Conservation (phyloP, 805 yeast species). For the Pichia rugopelliculosa region DNA sequence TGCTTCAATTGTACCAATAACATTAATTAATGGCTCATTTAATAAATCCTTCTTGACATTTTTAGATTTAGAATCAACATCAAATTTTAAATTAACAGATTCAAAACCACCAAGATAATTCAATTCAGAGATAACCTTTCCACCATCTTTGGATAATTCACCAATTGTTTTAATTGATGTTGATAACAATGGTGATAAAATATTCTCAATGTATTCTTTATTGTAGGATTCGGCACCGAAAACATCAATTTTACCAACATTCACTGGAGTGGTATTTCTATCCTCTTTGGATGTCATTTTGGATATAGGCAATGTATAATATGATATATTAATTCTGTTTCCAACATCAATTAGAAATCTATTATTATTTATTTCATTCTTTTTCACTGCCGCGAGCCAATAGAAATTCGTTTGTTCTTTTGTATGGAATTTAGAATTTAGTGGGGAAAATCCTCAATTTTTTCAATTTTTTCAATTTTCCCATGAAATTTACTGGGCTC, state of each 20-base stretch:
- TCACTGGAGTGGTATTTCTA: conserved; percentile 18
- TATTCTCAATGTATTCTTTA: conserved; percentile 36
- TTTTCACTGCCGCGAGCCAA: background rate
- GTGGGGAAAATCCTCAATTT: too few relatives aligned
- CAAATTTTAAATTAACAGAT: conserved; percentile 18
- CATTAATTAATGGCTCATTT: conserved; percentile 6
- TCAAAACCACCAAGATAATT: conserved; percentile 25
- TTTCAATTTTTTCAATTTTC: background rate
- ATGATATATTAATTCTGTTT: too few relatives aligned
- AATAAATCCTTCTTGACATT: background rate
- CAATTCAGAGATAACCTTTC: conserved; percentile 17
- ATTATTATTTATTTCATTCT: background rate
- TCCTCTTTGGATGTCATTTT: conserved; percentile 1
- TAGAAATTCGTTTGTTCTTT: background rate
- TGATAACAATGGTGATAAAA: conserved; percentile 37
- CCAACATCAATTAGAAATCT: too few relatives aligned
- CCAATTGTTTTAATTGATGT: conserved; percentile 34
- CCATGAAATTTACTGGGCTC: background rate
- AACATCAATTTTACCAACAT: conserved; percentile 25
- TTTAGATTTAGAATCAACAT: conserved; percentile 9
- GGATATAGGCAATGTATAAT: background rate
- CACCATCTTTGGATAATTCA: conserved; percentile 29
- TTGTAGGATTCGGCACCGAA: conserved; percentile 28
- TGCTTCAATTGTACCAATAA: conserved; percentile 7
- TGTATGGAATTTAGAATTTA: background rate